Evolutionary conservation across 345 rosid genomes (phyloP), one percentile per base, ranked within the genome.

Genomic region (Lagerstroemia speciosa): DNA sequence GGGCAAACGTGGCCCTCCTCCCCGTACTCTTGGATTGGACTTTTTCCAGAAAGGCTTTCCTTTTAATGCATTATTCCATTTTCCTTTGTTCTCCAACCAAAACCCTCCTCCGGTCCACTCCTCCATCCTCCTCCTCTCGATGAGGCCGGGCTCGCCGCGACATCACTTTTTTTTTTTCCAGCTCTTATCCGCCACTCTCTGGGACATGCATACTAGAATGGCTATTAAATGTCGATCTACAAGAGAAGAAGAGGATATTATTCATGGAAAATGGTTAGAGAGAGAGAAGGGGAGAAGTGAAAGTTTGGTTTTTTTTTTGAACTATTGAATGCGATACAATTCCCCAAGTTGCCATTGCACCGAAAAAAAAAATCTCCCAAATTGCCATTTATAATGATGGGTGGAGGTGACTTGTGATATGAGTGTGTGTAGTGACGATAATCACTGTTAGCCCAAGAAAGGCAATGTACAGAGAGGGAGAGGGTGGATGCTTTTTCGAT

Each of bases 21-120:
- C 16, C 96, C 89, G 96, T 90, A 85, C 95, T 78, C 81, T 86
- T 88, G 86, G 95, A 88, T 88, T 92, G 88, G 87, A 86, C 91
- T 83, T 82, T 41, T 89, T 89, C 79, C 73, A 86, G 96, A 84
- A 92, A 88, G 71, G 66, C 72, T 82, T 92, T 84, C 94, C 94
- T 73, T 90, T 88, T 88, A 50, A 75, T 84, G 75, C 77, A 83
- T 79, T 83, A 85, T 88, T 86, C 92, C 67, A 76, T 63, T 80
- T 86, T 85, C 89, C 89, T 76, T 84, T 80, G n/a, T 41, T 86
- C 77, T 72, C 81, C 87, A 75, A 73, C 70, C 79, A 69, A 65
- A 72, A 52, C 43, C 58, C 27, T 61, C 20, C 48, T 30, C 34
- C 27, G 17, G 4, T 22, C 22, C 29, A 5, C 53, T 11, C 72